Percentiles rank a stretch among this genome's conserved stretches.
Evolutionary conservation across 2,329 filamentous ascomycete genomes (phyloP).

Genomic region (Aureobasidium uvarum): DNA sequence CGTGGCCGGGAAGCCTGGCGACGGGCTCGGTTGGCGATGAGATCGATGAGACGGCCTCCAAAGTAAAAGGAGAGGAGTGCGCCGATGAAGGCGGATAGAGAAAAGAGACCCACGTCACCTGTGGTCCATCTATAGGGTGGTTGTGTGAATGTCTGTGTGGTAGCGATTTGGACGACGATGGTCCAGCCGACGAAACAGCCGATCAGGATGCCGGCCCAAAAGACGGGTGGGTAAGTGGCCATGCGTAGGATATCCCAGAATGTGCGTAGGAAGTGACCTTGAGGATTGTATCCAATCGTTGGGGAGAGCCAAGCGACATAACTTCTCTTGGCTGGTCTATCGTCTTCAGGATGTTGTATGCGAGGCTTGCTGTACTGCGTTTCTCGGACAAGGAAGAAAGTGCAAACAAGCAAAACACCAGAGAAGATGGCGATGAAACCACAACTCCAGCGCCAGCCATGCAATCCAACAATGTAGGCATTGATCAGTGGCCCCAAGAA

Average conservation of each 20-base stretch:
- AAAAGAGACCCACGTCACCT: constrained; percentile 32
- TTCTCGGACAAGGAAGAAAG: constrained; percentile 34
- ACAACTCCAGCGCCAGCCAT: constrained; percentile 35
- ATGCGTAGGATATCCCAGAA: constrained; percentile 32
- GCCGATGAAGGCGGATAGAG: constrained; percentile 33
- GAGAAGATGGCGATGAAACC: constrained; percentile 34
- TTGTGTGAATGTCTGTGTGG: constrained; percentile 30
- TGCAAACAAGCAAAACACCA: constrained; percentile 32
- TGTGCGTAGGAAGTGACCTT: constrained; percentile 29
- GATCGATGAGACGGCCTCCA: constrained; percentile 37
- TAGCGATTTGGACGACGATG: constrained; percentile 34
- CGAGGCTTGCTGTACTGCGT: constrained; percentile 31
- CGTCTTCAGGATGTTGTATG: constrained; percentile 4
- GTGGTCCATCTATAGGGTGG: constrained; percentile 32
- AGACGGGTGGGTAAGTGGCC: constrained; percentile 32
- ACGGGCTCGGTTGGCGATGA: constrained; percentile 35
- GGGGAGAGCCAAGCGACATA: constrained; percentile 30
- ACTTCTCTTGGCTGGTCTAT: constrained; percentile 24
- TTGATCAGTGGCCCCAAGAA: constrained; percentile 43
- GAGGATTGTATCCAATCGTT: constrained; percentile 29
- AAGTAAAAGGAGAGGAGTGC: constrained; percentile 31
- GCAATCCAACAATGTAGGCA: constrained; percentile 33
- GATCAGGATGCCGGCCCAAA: constrained; percentile 31
- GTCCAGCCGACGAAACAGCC: constrained; percentile 35
- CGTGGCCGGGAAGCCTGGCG: constrained; percentile 31